A percentile compares a stretch with the other conserved stretches of the same genome.
Evolutionary conservation across 495 filamentous ascomycete genomes (phyloP).

Genomic region (Hypomontagnella submonticulosa): DNA sequence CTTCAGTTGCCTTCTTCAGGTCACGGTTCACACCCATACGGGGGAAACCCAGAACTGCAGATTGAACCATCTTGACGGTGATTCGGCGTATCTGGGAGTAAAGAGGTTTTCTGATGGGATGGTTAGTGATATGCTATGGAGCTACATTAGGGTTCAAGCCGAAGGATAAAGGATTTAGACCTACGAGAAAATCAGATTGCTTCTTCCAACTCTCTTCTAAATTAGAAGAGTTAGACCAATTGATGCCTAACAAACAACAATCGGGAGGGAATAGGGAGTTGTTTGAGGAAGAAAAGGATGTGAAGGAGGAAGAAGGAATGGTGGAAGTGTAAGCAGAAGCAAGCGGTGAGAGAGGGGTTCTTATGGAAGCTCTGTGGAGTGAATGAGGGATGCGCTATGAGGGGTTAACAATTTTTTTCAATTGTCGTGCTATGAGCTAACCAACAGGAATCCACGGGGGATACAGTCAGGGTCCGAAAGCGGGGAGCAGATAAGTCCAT

Average conservation of each 20-base stretch:
- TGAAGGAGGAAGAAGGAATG: slow-evolving; percentile 21
- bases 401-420: slow-evolving; percentile 46
- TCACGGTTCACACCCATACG: slow-evolving; percentile 98
- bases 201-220: slow-evolving; percentile 40
- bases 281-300: slow-evolving; percentile 32
- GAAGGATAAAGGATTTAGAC: slow-evolving; percentile 23
- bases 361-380: slow-evolving; percentile 34
- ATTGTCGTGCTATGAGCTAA: slow-evolving; percentile 43
- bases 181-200: slow-evolving; percentile 43
- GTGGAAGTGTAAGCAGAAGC: slow-evolving; percentile 27
- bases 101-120: slow-evolving; percentile 34
- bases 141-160: neutral
- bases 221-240: slow-evolving; percentile 26
- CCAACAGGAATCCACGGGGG: slow-evolving; percentile 18
- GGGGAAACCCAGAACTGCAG: slow-evolving; percentile 79
- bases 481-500: slow-evolving; percentile 41
- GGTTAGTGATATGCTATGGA: slow-evolving; percentile 7
- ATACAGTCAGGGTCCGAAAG: slow-evolving; percentile 47
- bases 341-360: slow-evolving; percentile 43
- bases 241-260: slow-evolving; percentile 39
- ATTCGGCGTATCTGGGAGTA: slow-evolving; percentile 38
- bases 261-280: slow-evolving; percentile 14
- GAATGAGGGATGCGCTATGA: slow-evolving; percentile 35
- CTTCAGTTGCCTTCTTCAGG: slow-evolving; percentile 99
- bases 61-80: slow-evolving; percentile 80